Percentiles rank a stretch among this genome's conserved stretches.
Evolutionary conservation across 202 grass and related monocot species (phyloP).

Genomic region (Setaria italica): DNA sequence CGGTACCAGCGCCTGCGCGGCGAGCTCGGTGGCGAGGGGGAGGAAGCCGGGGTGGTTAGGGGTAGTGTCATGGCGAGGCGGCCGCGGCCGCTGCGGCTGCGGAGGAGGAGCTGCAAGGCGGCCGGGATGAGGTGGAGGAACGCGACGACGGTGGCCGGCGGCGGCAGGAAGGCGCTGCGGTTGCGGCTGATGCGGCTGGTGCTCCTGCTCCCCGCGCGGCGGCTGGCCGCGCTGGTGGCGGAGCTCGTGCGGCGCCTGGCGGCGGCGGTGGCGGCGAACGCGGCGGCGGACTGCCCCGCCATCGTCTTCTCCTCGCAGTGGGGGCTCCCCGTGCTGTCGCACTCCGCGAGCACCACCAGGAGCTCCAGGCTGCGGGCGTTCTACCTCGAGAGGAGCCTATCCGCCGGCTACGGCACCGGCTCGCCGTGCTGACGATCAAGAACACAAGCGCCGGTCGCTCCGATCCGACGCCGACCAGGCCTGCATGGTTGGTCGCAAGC

Average conservation of each 20-base stretch:
- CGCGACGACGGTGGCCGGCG: neutral
- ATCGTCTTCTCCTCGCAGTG: slow-evolving; percentile 81
- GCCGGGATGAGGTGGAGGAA: slow-evolving; percentile 33
- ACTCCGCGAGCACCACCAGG: slow-evolving; percentile 45
- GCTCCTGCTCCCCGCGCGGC: slow-evolving; percentile 52
- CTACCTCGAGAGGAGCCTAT: slow-evolving; percentile 67
- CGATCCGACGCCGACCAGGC: neutral
- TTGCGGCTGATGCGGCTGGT: slow-evolving; percentile 52
- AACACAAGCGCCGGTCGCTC: too few relatives aligned
- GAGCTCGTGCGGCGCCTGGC: slow-evolving; percentile 60
- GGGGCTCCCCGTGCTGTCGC: slow-evolving; percentile 74
- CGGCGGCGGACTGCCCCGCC: slow-evolving; percentile 54
- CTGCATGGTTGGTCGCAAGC: neutral
- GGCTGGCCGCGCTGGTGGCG: slow-evolving; percentile 57
- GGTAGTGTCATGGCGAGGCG: slow-evolving; percentile 28
- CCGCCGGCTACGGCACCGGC: slow-evolving; percentile 23
- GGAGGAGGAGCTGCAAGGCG: slow-evolving; percentile 44
- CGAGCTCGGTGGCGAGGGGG: neutral
- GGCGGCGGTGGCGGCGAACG: slow-evolving; percentile 26
- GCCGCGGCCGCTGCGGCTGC: slow-evolving; percentile 51
- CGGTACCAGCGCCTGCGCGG: slow-evolving; percentile 51
- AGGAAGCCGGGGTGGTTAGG: neutral
- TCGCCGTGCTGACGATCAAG: slow-evolving; percentile 53
- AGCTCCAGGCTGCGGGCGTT: slow-evolving; percentile 47
- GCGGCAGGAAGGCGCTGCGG: slow-evolving; percentile 10